Conservation (phyloP, 495 filamentous ascomycete species). For the Penicillium ucsense region DNA sequence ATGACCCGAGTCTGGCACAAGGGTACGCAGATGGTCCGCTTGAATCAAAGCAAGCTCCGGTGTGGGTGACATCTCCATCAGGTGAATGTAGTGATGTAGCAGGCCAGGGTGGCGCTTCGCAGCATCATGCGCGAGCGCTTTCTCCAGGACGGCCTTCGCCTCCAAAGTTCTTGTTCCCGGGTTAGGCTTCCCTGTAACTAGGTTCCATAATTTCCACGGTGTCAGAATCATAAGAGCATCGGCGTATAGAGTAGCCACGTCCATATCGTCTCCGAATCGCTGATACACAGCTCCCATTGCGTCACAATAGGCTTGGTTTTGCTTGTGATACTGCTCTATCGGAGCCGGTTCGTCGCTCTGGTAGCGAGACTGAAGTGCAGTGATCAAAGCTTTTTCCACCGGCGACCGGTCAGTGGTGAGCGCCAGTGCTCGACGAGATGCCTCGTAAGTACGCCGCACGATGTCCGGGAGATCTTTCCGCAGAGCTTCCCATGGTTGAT, state of each 20-base stretch:
- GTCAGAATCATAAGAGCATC: slow-evolving; percentile 57
- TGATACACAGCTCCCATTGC: slow-evolving; percentile 49
- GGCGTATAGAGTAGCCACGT: slow-evolving; percentile 49
- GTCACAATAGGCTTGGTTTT: slow-evolving; percentile 46
- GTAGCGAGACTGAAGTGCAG: slow-evolving; percentile 45
- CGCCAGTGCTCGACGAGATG: slow-evolving; percentile 28
- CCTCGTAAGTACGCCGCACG: slow-evolving; percentile 31
- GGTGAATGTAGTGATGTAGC: slow-evolving; percentile 58
- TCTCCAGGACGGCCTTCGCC: slow-evolving; percentile 46
- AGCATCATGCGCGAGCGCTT: slow-evolving; percentile 25
- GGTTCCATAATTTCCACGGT: slow-evolving; percentile 56
- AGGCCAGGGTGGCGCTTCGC: slow-evolving; percentile 46
- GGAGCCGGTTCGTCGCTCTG: slow-evolving; percentile 26
- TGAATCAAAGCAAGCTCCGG: slow-evolving; percentile 45
- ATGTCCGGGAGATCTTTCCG: slow-evolving; percentile 33
- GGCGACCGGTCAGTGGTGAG: slow-evolving; percentile 18
- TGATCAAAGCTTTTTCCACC: slow-evolving; percentile 46
- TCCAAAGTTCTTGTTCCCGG: slow-evolving; percentile 46
- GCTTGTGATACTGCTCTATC: slow-evolving; percentile 30
- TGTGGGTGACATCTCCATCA: slow-evolving; percentile 56
- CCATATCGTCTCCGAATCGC: slow-evolving; percentile 42
- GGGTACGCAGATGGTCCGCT: slow-evolving; percentile 47
- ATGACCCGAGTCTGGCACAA: slow-evolving; percentile 55
- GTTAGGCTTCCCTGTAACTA: slow-evolving; percentile 46
- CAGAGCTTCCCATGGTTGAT: slow-evolving; percentile 62